Percentiles rank a stretch among this genome's conserved stretches.
These are phyloP conservation scores for Diaporthe sp. DNA, from an alignment of 2,329 filamentous ascomycete species.

Conservation along the genomic window DNA sequence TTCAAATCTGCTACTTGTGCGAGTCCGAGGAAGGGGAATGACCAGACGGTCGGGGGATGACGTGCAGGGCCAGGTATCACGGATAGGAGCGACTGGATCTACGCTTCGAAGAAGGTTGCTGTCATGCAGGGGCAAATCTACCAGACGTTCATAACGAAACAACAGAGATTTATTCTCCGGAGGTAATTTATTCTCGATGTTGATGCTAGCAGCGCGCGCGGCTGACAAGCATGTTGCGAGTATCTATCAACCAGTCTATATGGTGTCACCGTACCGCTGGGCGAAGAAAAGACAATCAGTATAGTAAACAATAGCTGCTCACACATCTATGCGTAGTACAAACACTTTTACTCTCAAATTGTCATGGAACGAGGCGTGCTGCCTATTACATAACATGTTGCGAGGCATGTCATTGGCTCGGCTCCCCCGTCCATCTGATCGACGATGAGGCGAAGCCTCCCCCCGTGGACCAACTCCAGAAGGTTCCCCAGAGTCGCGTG, in stretches of 20 bases:
- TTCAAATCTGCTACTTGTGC: background rate
- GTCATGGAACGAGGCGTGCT: background rate
- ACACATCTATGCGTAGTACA: background rate
- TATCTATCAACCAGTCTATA: background rate
- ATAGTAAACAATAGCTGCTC: background rate
- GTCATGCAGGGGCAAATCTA: constrained; percentile 27
- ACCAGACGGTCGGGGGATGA: constrained; percentile 4
- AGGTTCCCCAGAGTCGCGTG: background rate
- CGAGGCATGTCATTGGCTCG: background rate
- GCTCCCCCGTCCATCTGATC: background rate
- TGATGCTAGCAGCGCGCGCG: background rate
- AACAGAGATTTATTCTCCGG: background rate
- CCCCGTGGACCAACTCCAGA: background rate
- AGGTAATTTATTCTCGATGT: no score
- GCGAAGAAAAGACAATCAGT: background rate
- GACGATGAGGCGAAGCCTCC: background rate
- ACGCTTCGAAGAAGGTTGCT: background rate
- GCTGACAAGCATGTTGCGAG: background rate
- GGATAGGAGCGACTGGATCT: no score
- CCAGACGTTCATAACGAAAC: background rate
- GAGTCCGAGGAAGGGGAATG: background rate
- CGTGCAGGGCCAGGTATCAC: background rate
- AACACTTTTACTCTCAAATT: background rate
- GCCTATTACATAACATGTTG: background rate
- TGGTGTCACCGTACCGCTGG: background rate